These are phyloP conservation scores for Neonectria sp. DNA, from an alignment of 2,329 filamentous ascomycete genomes.

Conservation along the genomic window DNA sequence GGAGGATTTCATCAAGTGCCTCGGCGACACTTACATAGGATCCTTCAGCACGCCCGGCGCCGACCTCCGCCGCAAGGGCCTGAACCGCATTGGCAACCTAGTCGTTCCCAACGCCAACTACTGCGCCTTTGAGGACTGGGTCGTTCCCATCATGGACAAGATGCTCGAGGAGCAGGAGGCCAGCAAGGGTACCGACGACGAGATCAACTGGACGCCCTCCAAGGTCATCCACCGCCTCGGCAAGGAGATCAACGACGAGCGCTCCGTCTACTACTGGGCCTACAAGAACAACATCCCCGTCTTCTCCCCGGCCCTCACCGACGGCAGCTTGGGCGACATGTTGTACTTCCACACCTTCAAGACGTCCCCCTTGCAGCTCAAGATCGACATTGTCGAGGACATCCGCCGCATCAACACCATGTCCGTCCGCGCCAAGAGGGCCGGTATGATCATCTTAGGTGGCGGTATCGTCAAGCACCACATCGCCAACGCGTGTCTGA, in stretches of 20 bases:
- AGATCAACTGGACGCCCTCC: constrained; percentile 92
- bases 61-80: constrained; percentile 83
- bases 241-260: constrained; percentile 93
- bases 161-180: constrained; percentile 96
- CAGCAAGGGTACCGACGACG: constrained; percentile 76
- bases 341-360: constrained; percentile 99
- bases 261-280: constrained; percentile 96
- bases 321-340: constrained; percentile 97
- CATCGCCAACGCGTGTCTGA: constrained; percentile 96
- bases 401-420: constrained; percentile 95
- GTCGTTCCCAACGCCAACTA: constrained; percentile 96
- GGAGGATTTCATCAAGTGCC: constrained; percentile 98
- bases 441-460: constrained; percentile 95
- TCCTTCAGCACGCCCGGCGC: constrained; percentile 85
- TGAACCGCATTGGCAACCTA: constrained; percentile 97
- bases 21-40: constrained; percentile 93
- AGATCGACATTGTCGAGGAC: constrained; percentile 93
- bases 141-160: constrained; percentile 92
- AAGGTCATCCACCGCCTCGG: constrained; percentile 92
- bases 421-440: constrained; percentile 86
- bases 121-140: constrained; percentile 98
- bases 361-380: constrained; percentile 83
- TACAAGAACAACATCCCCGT: constrained; percentile 97
- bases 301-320: constrained; percentile 96
- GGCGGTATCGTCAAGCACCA: constrained; percentile 98